phyloP scores from a whole-genome alignment of 2,329 filamentous ascomycete species.

The Tolypocladium ophioglossoides region DNA sequence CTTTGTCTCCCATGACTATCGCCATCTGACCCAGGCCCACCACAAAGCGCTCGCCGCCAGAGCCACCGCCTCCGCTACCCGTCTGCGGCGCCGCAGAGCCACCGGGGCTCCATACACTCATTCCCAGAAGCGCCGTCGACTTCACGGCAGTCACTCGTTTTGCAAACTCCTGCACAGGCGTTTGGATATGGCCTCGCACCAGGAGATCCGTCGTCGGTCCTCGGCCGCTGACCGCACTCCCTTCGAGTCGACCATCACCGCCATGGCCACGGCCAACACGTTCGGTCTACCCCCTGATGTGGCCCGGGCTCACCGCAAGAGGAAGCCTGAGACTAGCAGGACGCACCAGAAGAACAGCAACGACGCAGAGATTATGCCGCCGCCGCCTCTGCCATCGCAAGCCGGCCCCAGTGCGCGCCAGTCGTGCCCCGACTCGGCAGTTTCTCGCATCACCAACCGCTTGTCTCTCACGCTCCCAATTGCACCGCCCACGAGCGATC shows the following conservation, averaged over 20 bases:
- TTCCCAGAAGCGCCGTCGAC: constrained; percentile 22
- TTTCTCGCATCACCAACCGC: constrained; percentile 44
- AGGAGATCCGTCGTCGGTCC: constrained; percentile 28
- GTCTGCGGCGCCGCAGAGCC: constrained; percentile 26
- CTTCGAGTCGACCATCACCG: constrained; percentile 12
- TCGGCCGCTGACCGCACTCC: constrained; percentile 26
- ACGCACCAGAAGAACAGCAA: background rate
- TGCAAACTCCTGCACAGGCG: constrained; percentile 13
- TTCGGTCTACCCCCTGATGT: constrained; percentile 5
- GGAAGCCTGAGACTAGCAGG: background rate
- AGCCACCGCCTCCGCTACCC: constrained; percentile 22
- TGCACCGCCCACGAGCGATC: constrained; percentile 39
- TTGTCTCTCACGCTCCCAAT: constrained; percentile 54
- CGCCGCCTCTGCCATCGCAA: constrained; percentile 26
- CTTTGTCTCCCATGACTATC: constrained; percentile 33
- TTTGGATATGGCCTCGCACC: constrained; percentile 21
- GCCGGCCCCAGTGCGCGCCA: constrained; percentile 32
- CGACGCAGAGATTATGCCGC: constrained; percentile 17
- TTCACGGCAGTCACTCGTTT: constrained; percentile 4
- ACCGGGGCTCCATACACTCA: constrained; percentile 24
- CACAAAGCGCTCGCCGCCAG: constrained; percentile 31
- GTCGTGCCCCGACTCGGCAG: constrained; percentile 40
- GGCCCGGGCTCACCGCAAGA: background rate
- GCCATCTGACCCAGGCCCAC: constrained; percentile 26
- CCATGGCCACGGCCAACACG: constrained; percentile 13